Evolutionary conservation across 371 early-diverging fungal species (phyloP).

Genomic region (Apophysomyces ossiformis): DNA sequence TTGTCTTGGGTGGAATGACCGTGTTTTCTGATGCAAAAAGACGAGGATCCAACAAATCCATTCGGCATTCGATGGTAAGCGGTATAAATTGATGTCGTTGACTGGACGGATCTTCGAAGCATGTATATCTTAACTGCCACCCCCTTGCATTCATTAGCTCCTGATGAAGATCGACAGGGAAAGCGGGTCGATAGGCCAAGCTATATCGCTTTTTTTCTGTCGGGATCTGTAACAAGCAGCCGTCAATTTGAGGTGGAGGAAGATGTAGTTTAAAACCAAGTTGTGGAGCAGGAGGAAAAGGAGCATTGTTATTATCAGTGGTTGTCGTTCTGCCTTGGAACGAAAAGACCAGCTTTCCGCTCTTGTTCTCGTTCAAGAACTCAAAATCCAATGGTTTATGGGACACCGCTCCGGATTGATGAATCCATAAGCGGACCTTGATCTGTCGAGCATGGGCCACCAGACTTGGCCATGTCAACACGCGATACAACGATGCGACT

Average conservation of each 20-base stretch:
- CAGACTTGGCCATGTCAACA: slow-evolving; percentile 25
- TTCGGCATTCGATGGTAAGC: slow-evolving; percentile 17
- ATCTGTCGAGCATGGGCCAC: slow-evolving; percentile 21
- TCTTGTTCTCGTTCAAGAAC: slow-evolving; percentile 13
- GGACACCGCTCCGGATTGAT: slow-evolving; percentile 14
- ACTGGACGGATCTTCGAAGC: not conserved
- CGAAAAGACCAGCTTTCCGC: slow-evolving; percentile 20
- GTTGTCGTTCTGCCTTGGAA: not conserved
- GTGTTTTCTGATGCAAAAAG: not conserved
- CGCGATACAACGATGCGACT: slow-evolving; percentile 19
- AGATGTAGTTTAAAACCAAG: not conserved
- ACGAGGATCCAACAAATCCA: slow-evolving; percentile 21
- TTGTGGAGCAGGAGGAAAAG: not conserved
- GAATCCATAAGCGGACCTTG: slow-evolving; percentile 28
- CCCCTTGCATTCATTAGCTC: slow-evolving; percentile 2
- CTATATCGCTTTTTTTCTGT: slow-evolving; percentile 16
- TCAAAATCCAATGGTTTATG: slow-evolving; percentile 28
- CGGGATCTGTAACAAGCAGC: slow-evolving; percentile 18
- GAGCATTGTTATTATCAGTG: too few species aligned
- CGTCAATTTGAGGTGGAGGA: slow-evolving; percentile 27
- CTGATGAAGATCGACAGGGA: not conserved
- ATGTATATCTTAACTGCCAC: slow-evolving; percentile 18
- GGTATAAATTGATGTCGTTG: slow-evolving; percentile 9
- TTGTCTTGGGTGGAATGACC: not conserved
- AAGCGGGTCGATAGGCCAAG: not conserved